Percentiles rank a stretch among this genome's conserved stretches.
Evolutionary conservation across 2,329 filamentous ascomycete species (phyloP).

Genomic region (Neopestalotiopsis rosae): DNA sequence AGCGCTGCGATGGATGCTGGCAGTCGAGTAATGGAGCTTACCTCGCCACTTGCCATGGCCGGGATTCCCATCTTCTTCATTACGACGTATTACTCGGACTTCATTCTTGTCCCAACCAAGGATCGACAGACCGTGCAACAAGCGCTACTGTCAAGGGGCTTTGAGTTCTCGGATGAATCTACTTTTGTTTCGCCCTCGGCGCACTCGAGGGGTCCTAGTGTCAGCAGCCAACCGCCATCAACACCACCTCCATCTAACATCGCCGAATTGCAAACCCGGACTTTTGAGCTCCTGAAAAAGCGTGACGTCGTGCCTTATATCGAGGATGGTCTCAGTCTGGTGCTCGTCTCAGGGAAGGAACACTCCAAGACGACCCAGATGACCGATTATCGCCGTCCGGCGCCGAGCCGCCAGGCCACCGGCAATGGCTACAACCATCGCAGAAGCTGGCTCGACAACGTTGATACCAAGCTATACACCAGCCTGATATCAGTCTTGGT

Average conservation of each 20-base stretch:
- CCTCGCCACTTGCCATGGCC: slow-evolving; percentile 86
- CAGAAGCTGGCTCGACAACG: slow-evolving; percentile 60
- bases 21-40: slow-evolving; percentile 88
- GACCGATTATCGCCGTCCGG: slow-evolving; percentile 40
- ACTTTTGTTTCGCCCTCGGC: slow-evolving; percentile 66
- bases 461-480: slow-evolving; percentile 68
- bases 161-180: slow-evolving; percentile 79
- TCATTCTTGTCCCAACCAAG: slow-evolving; percentile 85
- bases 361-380: slow-evolving; percentile 46
- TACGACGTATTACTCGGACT: slow-evolving; percentile 97
- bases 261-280: slow-evolving; percentile 79
- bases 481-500: slow-evolving; percentile 66
- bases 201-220: slow-evolving; percentile 41
- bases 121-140: slow-evolving; percentile 76
- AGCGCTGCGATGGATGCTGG: slow-evolving; percentile 90
- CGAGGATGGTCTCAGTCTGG: slow-evolving; percentile 70
- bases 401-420: slow-evolving; percentile 42
- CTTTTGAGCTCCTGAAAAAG: slow-evolving; percentile 82
- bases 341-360: slow-evolving; percentile 77
- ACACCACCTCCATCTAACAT: slow-evolving; percentile 81
- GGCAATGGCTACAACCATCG: slow-evolving; percentile 29
- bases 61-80: slow-evolving; percentile 98
- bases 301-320: slow-evolving; percentile 77
- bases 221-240: slow-evolving; percentile 54
- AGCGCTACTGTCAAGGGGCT: slow-evolving; percentile 79